A percentile compares a stretch with the other conserved stretches of the same genome.
These are phyloP conservation scores for Phaeomoniella chlamydospora DNA, from an alignment of 2,329 filamentous ascomycete species.

Conservation along the genomic window DNA sequence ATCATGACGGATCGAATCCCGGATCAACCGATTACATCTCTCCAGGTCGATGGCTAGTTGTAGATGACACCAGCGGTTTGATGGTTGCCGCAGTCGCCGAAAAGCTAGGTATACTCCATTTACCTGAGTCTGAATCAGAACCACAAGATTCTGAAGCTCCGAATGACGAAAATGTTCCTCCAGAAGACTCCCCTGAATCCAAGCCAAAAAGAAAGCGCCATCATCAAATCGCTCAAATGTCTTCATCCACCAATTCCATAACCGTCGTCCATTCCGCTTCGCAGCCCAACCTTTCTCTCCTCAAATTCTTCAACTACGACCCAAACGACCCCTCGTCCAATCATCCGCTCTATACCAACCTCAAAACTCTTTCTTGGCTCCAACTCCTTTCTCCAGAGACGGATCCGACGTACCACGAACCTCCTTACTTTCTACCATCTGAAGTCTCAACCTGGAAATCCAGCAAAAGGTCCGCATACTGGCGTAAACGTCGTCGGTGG, in stretches of 20 bases:
- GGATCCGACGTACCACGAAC: slow-evolving; percentile 60
- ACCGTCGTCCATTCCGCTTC: slow-evolving; percentile 70
- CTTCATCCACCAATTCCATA: slow-evolving; percentile 57
- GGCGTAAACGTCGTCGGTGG: slow-evolving; percentile 79
- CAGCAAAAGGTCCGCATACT: slow-evolving; percentile 70
- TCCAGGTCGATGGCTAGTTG: slow-evolving; percentile 59
- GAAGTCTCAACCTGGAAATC: slow-evolving; percentile 60
- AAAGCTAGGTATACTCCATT: slow-evolving; percentile 68
- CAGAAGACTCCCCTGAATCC: slow-evolving; percentile 4
- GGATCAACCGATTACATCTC: background rate
- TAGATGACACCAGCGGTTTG: slow-evolving; percentile 77
- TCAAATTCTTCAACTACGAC: slow-evolving; percentile 85
- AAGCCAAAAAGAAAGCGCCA: slow-evolving; percentile 13
- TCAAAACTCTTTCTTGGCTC: slow-evolving; percentile 80
- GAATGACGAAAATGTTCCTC: slow-evolving; percentile 5
- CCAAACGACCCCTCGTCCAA: slow-evolving; percentile 43
- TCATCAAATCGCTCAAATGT: slow-evolving; percentile 21
- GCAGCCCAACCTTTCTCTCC: slow-evolving; percentile 73
- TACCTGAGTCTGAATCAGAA: slow-evolving; percentile 13
- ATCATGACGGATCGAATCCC: slow-evolving; percentile 42
- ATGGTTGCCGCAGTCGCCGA: slow-evolving; percentile 75
- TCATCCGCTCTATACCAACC: slow-evolving; percentile 69
- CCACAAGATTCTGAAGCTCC: slow-evolving; percentile 3
- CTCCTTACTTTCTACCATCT: slow-evolving; percentile 43
- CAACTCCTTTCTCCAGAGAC: slow-evolving; percentile 66